Evolutionary conservation across 2,329 filamentous ascomycete genomes (phyloP).

Genomic region (Claviceps pusilla): DNA sequence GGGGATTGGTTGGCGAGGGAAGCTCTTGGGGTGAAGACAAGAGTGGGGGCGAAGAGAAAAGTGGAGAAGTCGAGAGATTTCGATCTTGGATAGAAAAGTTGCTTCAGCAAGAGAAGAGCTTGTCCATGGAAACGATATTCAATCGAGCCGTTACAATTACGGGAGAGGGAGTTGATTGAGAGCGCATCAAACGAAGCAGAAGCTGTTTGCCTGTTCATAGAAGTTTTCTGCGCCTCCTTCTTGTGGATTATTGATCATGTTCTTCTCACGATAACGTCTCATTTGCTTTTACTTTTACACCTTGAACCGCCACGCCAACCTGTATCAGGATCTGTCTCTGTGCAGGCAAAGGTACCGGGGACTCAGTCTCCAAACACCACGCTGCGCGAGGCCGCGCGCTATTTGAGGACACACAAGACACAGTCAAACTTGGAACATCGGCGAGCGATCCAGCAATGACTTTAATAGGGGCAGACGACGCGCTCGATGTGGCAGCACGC

Average conservation of each 20-base stretch:
- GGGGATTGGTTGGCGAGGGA: constrained; percentile 16
- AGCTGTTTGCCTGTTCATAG: no score
- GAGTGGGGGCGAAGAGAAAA: not conserved
- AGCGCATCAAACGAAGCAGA: no score
- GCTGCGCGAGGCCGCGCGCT: no score
- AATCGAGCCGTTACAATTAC: no score
- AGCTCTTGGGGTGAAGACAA: not conserved
- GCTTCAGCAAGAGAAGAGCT: no score
- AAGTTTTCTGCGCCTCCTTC: no score
- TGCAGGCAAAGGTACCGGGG: not conserved
- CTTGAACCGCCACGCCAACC: not conserved
- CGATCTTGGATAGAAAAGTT: not conserved
- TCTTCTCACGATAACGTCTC: not conserved
- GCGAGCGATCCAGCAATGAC: not conserved
- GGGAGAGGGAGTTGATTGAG: not conserved
- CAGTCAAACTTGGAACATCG: no score
- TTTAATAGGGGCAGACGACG: not conserved
- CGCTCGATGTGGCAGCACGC: not conserved
- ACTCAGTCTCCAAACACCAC: no score
- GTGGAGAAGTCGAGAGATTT: not conserved
- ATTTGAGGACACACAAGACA: not conserved
- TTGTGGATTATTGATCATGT: not conserved
- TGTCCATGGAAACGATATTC: no score
- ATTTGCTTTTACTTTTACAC: not conserved
- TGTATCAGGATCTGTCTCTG: not conserved